Evolutionary conservation across 2,329 filamentous ascomycete species (phyloP).

Genomic region (Aureobasidium mangrovei): DNA sequence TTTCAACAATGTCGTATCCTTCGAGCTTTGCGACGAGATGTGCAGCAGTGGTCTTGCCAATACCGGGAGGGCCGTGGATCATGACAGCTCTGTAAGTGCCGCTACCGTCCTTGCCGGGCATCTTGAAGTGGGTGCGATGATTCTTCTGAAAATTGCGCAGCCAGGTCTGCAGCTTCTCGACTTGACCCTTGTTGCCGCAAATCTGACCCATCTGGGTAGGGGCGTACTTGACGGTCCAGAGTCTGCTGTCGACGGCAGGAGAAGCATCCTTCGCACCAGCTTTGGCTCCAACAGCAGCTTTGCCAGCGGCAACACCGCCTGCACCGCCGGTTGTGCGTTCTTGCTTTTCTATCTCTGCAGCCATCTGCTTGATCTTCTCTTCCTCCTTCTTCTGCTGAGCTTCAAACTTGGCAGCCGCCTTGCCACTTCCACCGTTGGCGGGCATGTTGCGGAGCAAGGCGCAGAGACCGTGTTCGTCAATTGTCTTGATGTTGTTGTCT

Average conservation of each 20-base stretch:
- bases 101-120: constrained; percentile 73
- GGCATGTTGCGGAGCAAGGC: constrained; percentile 74
- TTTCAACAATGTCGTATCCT: constrained; percentile 88
- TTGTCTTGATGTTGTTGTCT: constrained; percentile 73
- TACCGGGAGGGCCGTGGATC: constrained; percentile 88
- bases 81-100: constrained; percentile 84
- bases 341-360: constrained; percentile 75
- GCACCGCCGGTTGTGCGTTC: constrained; percentile 51
- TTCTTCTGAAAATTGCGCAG: constrained; percentile 71
- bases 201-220: constrained; percentile 78
- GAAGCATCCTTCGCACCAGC: constrained; percentile 17
- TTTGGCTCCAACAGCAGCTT: constrained; percentile 13
- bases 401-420: constrained; percentile 75
- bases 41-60: constrained; percentile 94
- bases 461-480: constrained; percentile 87
- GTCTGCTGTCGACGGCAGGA: constrained; percentile 44
- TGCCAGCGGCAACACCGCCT: constrained; percentile 31
- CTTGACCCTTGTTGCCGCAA: constrained; percentile 84
- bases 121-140: constrained; percentile 72
- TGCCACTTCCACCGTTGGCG: constrained; percentile 76
- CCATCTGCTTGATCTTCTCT: constrained; percentile 69
- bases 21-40: constrained; percentile 89
- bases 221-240: constrained; percentile 95
- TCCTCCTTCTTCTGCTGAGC: constrained; percentile 81
- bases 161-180: constrained; percentile 87